These are phyloP conservation scores for Eragrostis curvula DNA, from an alignment of 176 grass and related monocot species.

Conservation along the genomic window DNA sequence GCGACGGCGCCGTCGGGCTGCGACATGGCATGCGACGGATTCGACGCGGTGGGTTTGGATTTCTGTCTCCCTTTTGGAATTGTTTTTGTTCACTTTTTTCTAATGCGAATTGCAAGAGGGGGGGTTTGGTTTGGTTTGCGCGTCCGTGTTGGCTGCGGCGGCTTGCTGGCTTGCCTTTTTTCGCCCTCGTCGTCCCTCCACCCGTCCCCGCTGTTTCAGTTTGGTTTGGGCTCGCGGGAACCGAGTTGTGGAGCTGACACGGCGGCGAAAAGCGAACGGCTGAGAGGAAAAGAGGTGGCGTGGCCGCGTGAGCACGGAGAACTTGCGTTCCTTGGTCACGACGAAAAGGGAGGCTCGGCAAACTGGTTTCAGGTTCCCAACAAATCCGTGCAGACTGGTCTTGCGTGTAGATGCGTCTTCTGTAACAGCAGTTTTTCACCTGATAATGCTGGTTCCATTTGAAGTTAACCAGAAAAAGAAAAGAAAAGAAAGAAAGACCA, in stretches of 20 bases:
- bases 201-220: background rate
- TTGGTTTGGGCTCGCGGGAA: conserved; percentile 2
- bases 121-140: background rate
- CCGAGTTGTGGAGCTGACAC: conserved; percentile 12
- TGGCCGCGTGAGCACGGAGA: background rate
- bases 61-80: background rate
- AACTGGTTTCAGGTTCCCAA: background rate
- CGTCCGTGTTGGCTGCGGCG: background rate
- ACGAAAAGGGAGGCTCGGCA: background rate
- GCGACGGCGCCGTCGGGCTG: conserved; percentile 16
- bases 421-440: background rate
- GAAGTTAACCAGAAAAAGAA: too few species aligned
- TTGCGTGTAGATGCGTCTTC: background rate
- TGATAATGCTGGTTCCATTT: background rate
- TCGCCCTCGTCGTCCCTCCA: background rate
- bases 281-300: background rate
- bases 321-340: background rate
- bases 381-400: too few species aligned
- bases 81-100: background rate
- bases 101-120: conserved; percentile 1
- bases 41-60: background rate
- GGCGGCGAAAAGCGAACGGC: background rate
- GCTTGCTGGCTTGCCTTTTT: background rate
- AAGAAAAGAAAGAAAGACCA: too few species aligned
- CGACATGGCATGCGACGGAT: conserved; percentile 49